phyloP scores from a whole-genome alignment of 106 monocot genomes.

The Dioscorea zingiberensis region DNA sequence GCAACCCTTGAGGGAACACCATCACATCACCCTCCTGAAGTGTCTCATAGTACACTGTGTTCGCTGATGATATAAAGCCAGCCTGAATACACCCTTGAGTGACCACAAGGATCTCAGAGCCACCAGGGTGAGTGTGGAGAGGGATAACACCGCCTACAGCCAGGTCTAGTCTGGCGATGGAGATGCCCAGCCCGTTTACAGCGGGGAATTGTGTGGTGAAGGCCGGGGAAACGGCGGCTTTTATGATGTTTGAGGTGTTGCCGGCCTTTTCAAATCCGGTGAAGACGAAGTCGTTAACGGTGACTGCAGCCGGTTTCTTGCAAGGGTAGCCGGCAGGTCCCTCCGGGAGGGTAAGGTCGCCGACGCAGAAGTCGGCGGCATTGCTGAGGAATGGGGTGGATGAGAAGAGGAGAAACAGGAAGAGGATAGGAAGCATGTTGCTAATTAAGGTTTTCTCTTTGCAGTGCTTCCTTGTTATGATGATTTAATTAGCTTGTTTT shows the following conservation, averaged over 20 bases:
- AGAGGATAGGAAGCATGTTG: neutral
- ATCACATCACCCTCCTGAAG: constrained; percentile 52
- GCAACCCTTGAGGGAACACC: constrained; percentile 73
- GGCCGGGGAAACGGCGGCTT: neutral
- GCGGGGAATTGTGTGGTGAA: constrained; percentile 7
- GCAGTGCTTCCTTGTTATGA: too few relatives aligned
- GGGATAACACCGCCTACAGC: constrained; percentile 9
- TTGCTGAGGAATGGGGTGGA: neutral
- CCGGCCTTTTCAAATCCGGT: constrained; percentile 10
- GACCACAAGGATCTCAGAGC: constrained; percentile 7
- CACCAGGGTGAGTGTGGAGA: constrained; percentile 21
- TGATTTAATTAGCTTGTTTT: too few relatives aligned
- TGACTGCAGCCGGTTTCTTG: constrained; percentile 3
- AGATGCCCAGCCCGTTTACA: constrained; percentile 13
- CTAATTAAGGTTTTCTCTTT: too few relatives aligned
- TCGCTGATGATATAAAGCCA: constrained; percentile 9
- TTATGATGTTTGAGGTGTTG: constrained; percentile 3
- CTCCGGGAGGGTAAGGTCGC: neutral
- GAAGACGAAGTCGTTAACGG: constrained; percentile 18
- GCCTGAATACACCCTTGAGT: neutral
- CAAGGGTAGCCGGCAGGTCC: constrained; percentile 12
- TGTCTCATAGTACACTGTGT: constrained; percentile 6
- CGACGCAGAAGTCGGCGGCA: neutral
- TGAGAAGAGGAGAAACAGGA: neutral
- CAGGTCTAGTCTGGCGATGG: neutral